Base-by-base conservation (phyloP, 768 basidiomycete genomes). In the Boletus reticuloceps region DNA sequence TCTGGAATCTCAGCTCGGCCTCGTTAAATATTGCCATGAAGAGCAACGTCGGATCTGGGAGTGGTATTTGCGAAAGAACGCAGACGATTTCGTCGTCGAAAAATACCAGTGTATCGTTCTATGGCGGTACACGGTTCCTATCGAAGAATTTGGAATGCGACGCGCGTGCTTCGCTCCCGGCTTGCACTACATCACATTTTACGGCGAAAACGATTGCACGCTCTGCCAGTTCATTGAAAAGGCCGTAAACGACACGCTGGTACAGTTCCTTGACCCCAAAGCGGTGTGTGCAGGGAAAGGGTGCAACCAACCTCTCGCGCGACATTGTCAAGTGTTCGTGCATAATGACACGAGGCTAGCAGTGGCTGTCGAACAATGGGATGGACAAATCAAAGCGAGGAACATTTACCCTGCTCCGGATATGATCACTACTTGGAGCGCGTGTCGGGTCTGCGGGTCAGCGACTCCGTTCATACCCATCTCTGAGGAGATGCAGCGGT, bases 31-130 rank as follows among this genome's bases (percentile, higher is more conserved):
- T 78, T 86, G 87, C 60, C 90, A 94, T 53, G 87, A 88, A 61
- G 93, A 96, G 62, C 89, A 92, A 59, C 82, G 89, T 37, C 85
- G 91, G 41, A 83, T 96, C 29, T 98, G 95, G 94, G 91, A 94
- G 64, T 97, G 94, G 94, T 96, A 96, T 66, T 75, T 91, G 12
- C 83, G 90, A 47, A 90, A 92, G 72, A 93, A 94, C 66, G 67
- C 75, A 13, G 91, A 94, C 64, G 89, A 91, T 64, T 88, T 98
- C 63, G 82, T 90, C 37, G 90, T 95, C 40, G 92, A 94, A 68
- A 91, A 94, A 68, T 97, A 95, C 64, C 97, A 98, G 66, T 84
- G 86, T 64, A 88, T 98, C 68, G 84, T 81, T 61, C 72, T 95
- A 17, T 83, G 87, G 74, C 85, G 88, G 63, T 90, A 86, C 64